These are phyloP conservation scores for Venturia carpophila DNA, from an alignment of 2,329 filamentous ascomycete species.

Conservation along the genomic window DNA sequence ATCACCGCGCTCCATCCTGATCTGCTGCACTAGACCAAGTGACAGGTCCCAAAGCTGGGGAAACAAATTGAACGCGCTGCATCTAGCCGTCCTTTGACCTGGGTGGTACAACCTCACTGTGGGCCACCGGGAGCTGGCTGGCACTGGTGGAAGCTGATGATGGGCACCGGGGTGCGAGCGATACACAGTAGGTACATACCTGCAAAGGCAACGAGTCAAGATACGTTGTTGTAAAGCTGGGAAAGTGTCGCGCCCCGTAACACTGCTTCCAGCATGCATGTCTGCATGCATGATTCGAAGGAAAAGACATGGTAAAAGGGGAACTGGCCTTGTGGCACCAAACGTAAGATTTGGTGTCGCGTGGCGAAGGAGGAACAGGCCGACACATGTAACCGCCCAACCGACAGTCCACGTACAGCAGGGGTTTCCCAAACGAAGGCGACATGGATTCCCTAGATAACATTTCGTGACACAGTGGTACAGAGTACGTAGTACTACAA, in stretches of 20 bases:
- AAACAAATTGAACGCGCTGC: neutral
- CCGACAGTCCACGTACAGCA: no score
- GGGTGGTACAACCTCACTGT: neutral
- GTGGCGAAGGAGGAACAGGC: neutral
- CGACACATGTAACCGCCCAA: neutral
- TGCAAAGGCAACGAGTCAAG: neutral
- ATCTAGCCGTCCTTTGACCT: neutral
- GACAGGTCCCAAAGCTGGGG: neutral
- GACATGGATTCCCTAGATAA: neutral
- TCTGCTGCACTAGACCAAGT: neutral
- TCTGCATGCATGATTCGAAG: no score
- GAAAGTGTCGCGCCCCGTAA: neutral
- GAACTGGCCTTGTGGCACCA: no score
- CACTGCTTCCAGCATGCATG: no score
- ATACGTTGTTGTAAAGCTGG: conserved; percentile 4
- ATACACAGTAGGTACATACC: no score
- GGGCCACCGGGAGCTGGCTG: neutral
- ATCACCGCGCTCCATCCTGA: neutral
- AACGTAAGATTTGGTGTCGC: neutral
- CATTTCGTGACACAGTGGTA: neutral
- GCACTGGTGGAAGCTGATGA: neutral
- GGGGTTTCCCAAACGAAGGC: neutral
- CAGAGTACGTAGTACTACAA: no score
- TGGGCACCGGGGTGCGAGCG: neutral
- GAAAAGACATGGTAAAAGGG: no score